phyloP scores from a whole-genome alignment of 2,329 filamentous ascomycete species.

The Xylariaceae sp. region DNA sequence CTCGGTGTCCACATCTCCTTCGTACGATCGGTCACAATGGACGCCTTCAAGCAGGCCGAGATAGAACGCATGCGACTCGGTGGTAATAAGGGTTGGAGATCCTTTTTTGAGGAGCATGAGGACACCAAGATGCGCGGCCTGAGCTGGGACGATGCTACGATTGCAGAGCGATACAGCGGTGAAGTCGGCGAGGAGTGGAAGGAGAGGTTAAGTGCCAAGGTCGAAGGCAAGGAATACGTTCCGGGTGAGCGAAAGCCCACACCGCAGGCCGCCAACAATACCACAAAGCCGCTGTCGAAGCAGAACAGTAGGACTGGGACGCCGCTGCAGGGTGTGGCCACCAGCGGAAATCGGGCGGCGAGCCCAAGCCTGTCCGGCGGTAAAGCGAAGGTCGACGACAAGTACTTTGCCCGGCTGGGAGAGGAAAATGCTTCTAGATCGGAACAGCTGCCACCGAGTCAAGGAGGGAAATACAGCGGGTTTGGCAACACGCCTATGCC shows the following conservation, averaged over 20 bases:
- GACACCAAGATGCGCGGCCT: constrained; percentile 68
- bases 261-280: constrained; percentile 39
- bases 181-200: constrained; percentile 96
- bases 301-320: constrained; percentile 43
- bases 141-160: constrained; percentile 83
- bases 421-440: constrained; percentile 78
- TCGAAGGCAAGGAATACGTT: constrained; percentile 86
- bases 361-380: constrained; percentile 44
- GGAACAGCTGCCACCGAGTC: constrained; percentile 76
- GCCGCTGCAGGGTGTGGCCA: constrained; percentile 40
- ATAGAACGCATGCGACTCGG: constrained; percentile 92
- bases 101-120: constrained; percentile 79
- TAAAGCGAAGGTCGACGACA: constrained; percentile 73
- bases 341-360: constrained; percentile 43
- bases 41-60: constrained; percentile 92
- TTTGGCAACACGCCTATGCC: constrained; percentile 79
- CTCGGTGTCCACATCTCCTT: constrained; percentile 98
- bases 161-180: constrained; percentile 86
- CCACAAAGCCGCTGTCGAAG: constrained; percentile 40
- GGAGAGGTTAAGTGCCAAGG: constrained; percentile 82
- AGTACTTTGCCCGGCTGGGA: constrained; percentile 86
- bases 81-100: constrained; percentile 84
- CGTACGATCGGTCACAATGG: constrained; percentile 96
- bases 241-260: constrained; percentile 64
- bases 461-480: constrained; percentile 89